Evolutionary conservation across 495 filamentous ascomycete genomes (phyloP), one percentile per base, ranked within the genome.

Genomic region (Lophium mytilinum): DNA sequence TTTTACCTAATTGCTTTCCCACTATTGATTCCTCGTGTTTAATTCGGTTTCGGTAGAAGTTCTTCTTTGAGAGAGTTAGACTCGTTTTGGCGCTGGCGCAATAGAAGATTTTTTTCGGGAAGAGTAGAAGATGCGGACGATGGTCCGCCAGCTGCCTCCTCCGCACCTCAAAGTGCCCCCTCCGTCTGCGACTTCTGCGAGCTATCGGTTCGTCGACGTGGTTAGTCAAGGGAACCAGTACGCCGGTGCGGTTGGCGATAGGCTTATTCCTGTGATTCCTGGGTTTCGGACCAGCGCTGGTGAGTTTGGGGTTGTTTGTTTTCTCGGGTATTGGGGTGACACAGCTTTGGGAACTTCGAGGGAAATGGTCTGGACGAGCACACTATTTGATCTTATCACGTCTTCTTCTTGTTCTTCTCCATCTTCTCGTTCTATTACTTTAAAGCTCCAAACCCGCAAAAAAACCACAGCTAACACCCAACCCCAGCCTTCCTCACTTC

Each of bases 401-500:
- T n/a, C n/a, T n/a, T n/a, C n/a, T n/a, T 30, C 24, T 30, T 30
- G 3, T 30, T 30, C 24, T 30, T 30, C 24, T 30, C 24, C 2
- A 30, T 30, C 6, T 30, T 6, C 24, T 30, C 24, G 2, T 6
- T 3, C 6, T 30, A 30, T 30, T 6, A 6, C 3, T 30, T 30
- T 30, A 2, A 30, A 30, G 24, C 24, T 30, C 6, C 24, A 30
- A 30, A 30, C 24, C 2, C 24, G 24, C 15, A 24, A 5, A 48
- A 30, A 48, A 19, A 48, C 18, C 36, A 53, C 14, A 43, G n/a
- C 45, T 56, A 43, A 46, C 21, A 39, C 1, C 19, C 37, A 14
- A 8, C 14, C 14, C 8, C 56, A 73, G 71, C 71, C 15, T 73
- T 73, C 61, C 66, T 73, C 54, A 67, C 63, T 12, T 73, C 71